Evolutionary conservation across 768 basidiomycete species (phyloP).

Genomic region (Tephrocybe sp.): DNA sequence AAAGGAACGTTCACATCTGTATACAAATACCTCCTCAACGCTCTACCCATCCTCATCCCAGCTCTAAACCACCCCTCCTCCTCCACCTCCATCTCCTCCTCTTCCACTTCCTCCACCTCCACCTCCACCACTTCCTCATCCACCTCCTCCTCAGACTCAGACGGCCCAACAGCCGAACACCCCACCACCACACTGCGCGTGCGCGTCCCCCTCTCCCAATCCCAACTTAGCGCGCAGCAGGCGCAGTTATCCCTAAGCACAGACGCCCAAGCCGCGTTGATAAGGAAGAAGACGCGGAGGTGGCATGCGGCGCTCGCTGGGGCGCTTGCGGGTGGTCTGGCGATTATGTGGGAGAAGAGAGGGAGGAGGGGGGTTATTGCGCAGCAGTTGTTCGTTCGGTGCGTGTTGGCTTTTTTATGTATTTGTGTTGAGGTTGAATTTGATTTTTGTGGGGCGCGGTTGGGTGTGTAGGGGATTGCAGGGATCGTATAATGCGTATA

Average conservation of each 20-base stretch:
- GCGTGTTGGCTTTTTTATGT: slow-evolving; percentile 25
- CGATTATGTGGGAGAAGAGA: slow-evolving; percentile 75
- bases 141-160: too few relatives aligned
- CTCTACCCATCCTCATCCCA: slow-evolving; percentile 69
- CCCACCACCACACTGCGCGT: slow-evolving; percentile 23
- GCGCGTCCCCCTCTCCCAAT: slow-evolving; percentile 28
- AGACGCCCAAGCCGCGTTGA: slow-evolving; percentile 59
- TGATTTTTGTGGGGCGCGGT: slow-evolving; percentile 40
- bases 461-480: too few relatives aligned
- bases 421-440: background rate
- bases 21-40: slow-evolving; percentile 79
- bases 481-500: slow-evolving; percentile 81
- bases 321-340: slow-evolving; percentile 65
- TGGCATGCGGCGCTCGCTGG: slow-evolving; percentile 86
- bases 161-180: slow-evolving; percentile 23
- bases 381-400: slow-evolving; percentile 90
- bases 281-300: slow-evolving; percentile 61
- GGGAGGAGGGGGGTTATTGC: slow-evolving; percentile 65
- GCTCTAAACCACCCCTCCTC: too few relatives aligned
- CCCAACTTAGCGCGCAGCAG: too few relatives aligned
- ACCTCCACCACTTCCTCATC: too few relatives aligned
- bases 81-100: too few relatives aligned
- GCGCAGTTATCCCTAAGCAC: slow-evolving; percentile 60
- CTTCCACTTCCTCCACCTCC: too few relatives aligned
- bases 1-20: slow-evolving; percentile 71